Conservation (phyloP, 768 basidiomycete species). For the Termitomyces titanicus region DNA sequence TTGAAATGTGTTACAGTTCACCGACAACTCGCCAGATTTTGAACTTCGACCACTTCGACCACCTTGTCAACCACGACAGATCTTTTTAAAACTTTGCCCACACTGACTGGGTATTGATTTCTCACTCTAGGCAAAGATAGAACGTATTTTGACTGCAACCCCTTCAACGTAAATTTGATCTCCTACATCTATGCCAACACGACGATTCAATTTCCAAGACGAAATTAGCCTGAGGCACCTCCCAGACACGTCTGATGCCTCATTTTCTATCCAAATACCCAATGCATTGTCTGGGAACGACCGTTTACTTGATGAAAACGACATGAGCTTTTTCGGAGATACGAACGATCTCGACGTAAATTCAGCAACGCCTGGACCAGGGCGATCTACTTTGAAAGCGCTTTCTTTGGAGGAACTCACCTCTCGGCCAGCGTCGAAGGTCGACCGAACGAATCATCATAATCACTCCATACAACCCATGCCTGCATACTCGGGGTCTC, state of each 20-base stretch:
- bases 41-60: not conserved
- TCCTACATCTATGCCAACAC: slow-evolving; percentile 18
- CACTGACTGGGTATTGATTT: not conserved
- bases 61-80: not conserved
- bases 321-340: slow-evolving; percentile 42
- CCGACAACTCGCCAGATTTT: too few species aligned
- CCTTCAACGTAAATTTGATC: not conserved
- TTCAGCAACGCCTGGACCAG: slow-evolving; percentile 28
- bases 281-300: slow-evolving; percentile 34
- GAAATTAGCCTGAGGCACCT: slow-evolving; percentile 50
- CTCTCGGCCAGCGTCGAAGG: slow-evolving; percentile 5
- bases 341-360: slow-evolving; percentile 28
- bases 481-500: not conserved
- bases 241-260: slow-evolving; percentile 50
- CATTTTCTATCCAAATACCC: slow-evolving; percentile 57
- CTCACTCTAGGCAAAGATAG: not conserved
- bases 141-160: not conserved
- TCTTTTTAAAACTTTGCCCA: not conserved
- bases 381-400: slow-evolving; percentile 23
- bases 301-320: slow-evolving; percentile 49
- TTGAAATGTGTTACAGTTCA: too few species aligned
- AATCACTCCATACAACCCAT: not conserved
- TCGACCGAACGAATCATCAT: not conserved
- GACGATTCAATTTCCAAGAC: slow-evolving; percentile 24
- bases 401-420: slow-evolving; percentile 36